A percentile compares a stretch with the other conserved stretches of the same genome.
Evolutionary conservation across 176 grass and related monocot genomes (phyloP).

Genomic region (Phragmites australis): DNA sequence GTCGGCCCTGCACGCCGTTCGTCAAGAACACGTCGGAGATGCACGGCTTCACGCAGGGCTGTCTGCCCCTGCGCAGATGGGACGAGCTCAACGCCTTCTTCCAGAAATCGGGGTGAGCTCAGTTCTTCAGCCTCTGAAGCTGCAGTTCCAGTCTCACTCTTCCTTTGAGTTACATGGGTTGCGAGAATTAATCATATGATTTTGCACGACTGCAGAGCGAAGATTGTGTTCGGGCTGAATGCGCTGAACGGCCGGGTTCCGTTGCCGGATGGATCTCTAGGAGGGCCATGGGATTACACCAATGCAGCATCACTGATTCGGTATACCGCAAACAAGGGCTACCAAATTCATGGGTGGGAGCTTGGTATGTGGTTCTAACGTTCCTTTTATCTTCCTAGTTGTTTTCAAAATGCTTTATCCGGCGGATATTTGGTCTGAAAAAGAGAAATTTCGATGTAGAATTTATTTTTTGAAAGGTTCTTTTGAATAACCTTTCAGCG

Average conservation of each 20-base stretch:
- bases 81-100: constrained; percentile 85
- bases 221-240: constrained; percentile 77
- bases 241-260: constrained; percentile 69
- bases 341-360: constrained; percentile 86
- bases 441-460: not conserved
- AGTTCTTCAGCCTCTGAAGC: not conserved
- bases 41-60: constrained; percentile 64
- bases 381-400: not conserved
- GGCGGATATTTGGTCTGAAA: not conserved
- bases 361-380: constrained; percentile 56
- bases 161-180: not conserved
- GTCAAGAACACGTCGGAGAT: constrained; percentile 54
- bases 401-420: not conserved
- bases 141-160: not conserved
- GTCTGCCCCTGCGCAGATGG: constrained; percentile 68
- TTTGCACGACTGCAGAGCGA: constrained; percentile 41
- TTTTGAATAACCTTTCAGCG: not conserved
- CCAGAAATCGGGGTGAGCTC: constrained; percentile 53
- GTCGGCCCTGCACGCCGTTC: constrained; percentile 50
- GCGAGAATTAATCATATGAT: not conserved
- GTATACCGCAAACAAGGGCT: constrained; percentile 66
- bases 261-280: constrained; percentile 60
- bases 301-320: constrained; percentile 79
- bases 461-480: not conserved
- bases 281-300: constrained; percentile 79